These are phyloP conservation scores for Rhypophila decipiens DNA, from an alignment of 495 filamentous ascomycete species.

Conservation along the genomic window DNA sequence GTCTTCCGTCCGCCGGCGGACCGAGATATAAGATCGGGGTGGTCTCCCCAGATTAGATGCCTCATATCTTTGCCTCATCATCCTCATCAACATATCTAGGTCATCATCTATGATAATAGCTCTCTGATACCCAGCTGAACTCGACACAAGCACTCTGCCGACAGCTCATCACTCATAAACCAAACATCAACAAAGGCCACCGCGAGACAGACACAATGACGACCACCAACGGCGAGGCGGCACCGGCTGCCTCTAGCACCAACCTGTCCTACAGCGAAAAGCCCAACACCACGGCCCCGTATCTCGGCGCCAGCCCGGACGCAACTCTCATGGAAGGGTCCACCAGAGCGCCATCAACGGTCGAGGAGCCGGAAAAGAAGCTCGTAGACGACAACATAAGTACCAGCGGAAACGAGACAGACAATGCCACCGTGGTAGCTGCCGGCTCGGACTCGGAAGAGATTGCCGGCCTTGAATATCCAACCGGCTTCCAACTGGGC, in stretches of 20 bases:
- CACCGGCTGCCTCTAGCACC: not conserved
- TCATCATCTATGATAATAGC: too few species aligned
- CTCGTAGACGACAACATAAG: constrained; percentile 1
- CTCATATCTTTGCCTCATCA: not conserved
- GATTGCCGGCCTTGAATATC: constrained; percentile 22
- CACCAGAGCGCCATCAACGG: constrained; percentile 9
- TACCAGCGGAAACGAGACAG: constrained; percentile 3
- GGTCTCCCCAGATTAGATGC: not conserved
- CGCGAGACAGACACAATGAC: not conserved
- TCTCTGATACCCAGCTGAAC: not conserved
- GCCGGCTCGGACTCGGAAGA: not conserved
- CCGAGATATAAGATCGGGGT: not conserved
- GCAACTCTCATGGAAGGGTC: constrained; percentile 12
- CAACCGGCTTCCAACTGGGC: constrained; percentile 24
- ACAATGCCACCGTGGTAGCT: not conserved
- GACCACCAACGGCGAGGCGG: not conserved
- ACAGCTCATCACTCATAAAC: not conserved
- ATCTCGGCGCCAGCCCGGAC: constrained; percentile 4
- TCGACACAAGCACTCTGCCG: too few species aligned
- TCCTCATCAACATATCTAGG: not conserved
- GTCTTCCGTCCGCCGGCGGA: too few species aligned
- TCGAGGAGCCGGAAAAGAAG: constrained; percentile 1
- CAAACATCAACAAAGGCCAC: too few species aligned
- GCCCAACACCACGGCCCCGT: not conserved
- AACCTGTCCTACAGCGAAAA: not conserved